Base-by-base conservation (phyloP, 2,329 filamentous ascomycete species). In the Ophioceras dolichostomum region DNA sequence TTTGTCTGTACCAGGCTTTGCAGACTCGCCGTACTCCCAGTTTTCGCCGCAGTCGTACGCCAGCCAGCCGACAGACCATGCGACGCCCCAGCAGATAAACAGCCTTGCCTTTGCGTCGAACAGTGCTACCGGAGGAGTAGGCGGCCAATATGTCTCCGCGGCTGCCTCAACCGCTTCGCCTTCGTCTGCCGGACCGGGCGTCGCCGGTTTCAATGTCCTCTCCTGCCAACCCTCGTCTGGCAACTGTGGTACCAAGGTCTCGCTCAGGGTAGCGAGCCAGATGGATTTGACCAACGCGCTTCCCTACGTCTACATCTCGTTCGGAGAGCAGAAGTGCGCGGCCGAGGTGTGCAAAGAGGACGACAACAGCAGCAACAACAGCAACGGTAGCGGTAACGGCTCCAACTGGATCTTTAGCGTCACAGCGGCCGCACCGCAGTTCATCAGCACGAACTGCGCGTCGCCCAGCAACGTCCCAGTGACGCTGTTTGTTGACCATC, bases 291-390 rank as follows among this genome's bases (percentile, higher is more conserved):
- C 67, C 22, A 68, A 67, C 41, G 69, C 64, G 30, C 52, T 63
- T 38, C 64, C 70, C 2, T 66, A 67, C 36, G 77, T 84, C 49
- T 79, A 63, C 45, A 59, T 94, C 38, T 71, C 79, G 33, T 93
- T 94, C 57, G 86, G 85, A n/a, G 68, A 72, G n/a, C 75, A 82
- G 49, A 78, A 79, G 55, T 81, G 78, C 56, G 67, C 74, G 38
- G 78, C 78, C 40, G 70, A 78, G 39, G 66, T 87, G 18, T 68
- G 73, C 32, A 79, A 79, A 52, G 45, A 47, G 21, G 73, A 65
- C 60, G 72, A 77, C 43, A 26, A 26, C 22, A 12, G 12, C 22
- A 26, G 22, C n/a, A n/a, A n/a, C n/a, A n/a, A n/a, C n/a, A n/a
- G n/a, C n/a, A n/a, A n/a, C n/a, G n/a, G n/a, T n/a, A n/a, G n/a